A percentile compares a stretch with the other conserved stretches of the same genome.
These are phyloP conservation scores for Auricularia cornea DNA, from an alignment of 768 basidiomycete genomes.

Conservation along the genomic window DNA sequence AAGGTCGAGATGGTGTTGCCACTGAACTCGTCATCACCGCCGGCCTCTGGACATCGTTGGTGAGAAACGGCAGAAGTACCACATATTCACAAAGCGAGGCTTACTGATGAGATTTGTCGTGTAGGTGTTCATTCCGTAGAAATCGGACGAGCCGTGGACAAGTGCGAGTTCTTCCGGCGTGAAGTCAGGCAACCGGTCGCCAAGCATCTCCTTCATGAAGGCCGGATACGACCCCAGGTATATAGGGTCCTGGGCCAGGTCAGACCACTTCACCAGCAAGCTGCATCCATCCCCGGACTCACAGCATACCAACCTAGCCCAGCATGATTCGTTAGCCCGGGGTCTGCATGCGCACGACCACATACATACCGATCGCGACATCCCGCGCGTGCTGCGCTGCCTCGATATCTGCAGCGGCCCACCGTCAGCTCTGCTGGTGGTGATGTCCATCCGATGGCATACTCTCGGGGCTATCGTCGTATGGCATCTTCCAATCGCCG, in stretches of 20 bases:
- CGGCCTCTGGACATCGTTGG: constrained; percentile 35
- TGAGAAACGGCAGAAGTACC: background rate
- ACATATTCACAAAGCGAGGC: background rate
- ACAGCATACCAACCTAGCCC: background rate
- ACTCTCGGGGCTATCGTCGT: constrained; percentile 62
- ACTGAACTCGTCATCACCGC: constrained; percentile 57
- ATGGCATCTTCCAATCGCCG: constrained; percentile 69
- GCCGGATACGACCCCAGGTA: constrained; percentile 65
- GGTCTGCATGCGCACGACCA: background rate
- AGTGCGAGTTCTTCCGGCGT: constrained; percentile 47
- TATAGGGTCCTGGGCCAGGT: constrained; percentile 40
- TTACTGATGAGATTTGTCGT: constrained; percentile 54
- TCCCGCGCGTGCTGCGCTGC: constrained; percentile 68
- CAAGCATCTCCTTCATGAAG: constrained; percentile 47
- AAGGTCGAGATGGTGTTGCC: constrained; percentile 54
- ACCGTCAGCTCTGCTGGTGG: background rate
- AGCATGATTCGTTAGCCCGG: background rate
- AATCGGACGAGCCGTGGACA: constrained; percentile 59
- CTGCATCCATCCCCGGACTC: constrained; percentile 3
- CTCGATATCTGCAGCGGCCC: constrained; percentile 40
- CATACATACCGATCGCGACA: constrained; percentile 47
- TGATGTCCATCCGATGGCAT: constrained; percentile 18
- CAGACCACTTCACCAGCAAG: constrained; percentile 24
- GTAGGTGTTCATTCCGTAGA: constrained; percentile 68
- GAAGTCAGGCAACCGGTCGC: constrained; percentile 50